Evolutionary conservation across 495 filamentous ascomycete genomes (phyloP), one percentile per base, ranked within the genome.

Genomic region (Clavariopsis aquatica): DNA sequence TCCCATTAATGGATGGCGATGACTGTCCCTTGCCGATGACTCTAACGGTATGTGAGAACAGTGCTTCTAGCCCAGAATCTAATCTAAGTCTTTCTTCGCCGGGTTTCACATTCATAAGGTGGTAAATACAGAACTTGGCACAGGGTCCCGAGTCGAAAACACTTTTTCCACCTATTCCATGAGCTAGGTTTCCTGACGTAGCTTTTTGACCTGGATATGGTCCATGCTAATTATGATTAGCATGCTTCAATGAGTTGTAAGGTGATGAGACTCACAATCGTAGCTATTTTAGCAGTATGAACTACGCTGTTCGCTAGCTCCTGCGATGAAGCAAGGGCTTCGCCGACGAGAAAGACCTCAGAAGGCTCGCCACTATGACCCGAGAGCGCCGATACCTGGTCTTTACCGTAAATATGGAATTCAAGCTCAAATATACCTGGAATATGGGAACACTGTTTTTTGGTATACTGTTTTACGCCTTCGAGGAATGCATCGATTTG

Each of bases 61-160:
- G 45, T 7, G 53, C 27, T 9, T 31, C 23, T 1, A 20, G n/a
- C 2, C 55, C 24, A 36, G 20, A 46, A 36, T 22, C 17, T 2
- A 55, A 8, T 26, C 20, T 10, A 15, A 56, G 59, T 27, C 51
- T 54, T 60, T 71, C 69, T 60, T 74, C 75, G 38, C 72, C 72
- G 13, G 72, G 70, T 15, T 75, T 51, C 2, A 80, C 60, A 10
- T 75, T 70, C 71, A 81, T 76, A 20, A 81, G 68, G 59, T 83
- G 80, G 60, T 81, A 83, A 24, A 83, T 63, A 51, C 67, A 77
- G 61, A 83, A 83, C 60, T 74, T 65, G 13, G 73, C 68, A 12
- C 73, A 75, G 1, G 72, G 74, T 0, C 79, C 79, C 8, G 75
- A 28, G 20, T 73, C 62, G 26, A 78, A 73, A 17, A 80, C 76